A percentile compares a stretch with the other conserved stretches of the same genome.
Evolutionary conservation across 2,329 filamentous ascomycete species (phyloP).

Genomic region (Verticillium nonalfalfae): DNA sequence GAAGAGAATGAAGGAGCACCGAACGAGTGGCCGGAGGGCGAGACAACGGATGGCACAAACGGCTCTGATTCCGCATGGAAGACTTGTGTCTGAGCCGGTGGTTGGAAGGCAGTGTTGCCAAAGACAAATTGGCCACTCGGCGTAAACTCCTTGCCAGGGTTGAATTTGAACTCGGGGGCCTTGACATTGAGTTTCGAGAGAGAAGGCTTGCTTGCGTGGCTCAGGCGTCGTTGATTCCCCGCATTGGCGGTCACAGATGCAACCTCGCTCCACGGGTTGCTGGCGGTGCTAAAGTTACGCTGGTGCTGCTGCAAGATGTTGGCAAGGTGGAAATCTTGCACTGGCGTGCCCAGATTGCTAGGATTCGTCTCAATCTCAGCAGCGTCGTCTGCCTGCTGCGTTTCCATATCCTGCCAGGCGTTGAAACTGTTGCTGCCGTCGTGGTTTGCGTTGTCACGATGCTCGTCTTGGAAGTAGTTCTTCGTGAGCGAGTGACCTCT

Average conservation of each 20-base stretch:
- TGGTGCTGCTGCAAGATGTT: slow-evolving; percentile 40
- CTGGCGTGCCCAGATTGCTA: slow-evolving; percentile 62
- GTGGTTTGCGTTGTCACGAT: slow-evolving; percentile 25
- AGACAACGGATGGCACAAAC: slow-evolving; percentile 23
- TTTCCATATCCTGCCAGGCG: slow-evolving; percentile 31
- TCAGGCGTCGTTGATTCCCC: slow-evolving; percentile 30
- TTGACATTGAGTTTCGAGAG: slow-evolving; percentile 80
- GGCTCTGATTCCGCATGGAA: slow-evolving; percentile 16
- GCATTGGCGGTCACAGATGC: slow-evolving; percentile 30
- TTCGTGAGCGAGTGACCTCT: slow-evolving; percentile 67
- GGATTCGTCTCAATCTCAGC: slow-evolving; percentile 70
- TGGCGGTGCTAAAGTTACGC: slow-evolving; percentile 47
- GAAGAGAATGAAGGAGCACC: slow-evolving; percentile 32
- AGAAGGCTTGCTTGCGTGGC: slow-evolving; percentile 64
- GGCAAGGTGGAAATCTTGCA: slow-evolving; percentile 41
- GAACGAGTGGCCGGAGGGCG: slow-evolving; percentile 29
- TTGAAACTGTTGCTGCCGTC: slow-evolving; percentile 29
- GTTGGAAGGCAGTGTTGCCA: slow-evolving; percentile 38
- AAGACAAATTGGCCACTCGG: slow-evolving; percentile 43
- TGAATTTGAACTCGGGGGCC: slow-evolving; percentile 84
- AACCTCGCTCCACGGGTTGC: slow-evolving; percentile 58
- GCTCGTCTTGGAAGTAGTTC: slow-evolving; percentile 52
- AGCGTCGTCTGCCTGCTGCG: slow-evolving; percentile 40
- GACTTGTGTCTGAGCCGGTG: slow-evolving; percentile 37
- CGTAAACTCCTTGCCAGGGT: slow-evolving; percentile 45